phyloP scores from a whole-genome alignment of 106 monocot species.

The Narthecium ossifragum region DNA sequence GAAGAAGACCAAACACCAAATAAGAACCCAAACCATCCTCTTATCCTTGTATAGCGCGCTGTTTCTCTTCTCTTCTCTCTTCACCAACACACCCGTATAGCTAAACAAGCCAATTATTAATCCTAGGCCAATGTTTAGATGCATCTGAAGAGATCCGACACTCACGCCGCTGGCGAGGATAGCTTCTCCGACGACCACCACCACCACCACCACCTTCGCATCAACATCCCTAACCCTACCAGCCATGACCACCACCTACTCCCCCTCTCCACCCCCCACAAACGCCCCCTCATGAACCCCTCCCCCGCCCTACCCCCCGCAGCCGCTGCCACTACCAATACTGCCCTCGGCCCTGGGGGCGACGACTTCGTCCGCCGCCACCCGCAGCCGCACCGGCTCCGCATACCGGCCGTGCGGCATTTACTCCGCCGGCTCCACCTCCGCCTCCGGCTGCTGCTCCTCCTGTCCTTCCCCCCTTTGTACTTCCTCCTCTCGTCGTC shows the following conservation, averaged over 20 bases:
- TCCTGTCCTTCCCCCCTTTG: conserved; percentile 34
- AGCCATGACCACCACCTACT: neutral
- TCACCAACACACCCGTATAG: too few relatives aligned
- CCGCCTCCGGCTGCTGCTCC: conserved; percentile 43
- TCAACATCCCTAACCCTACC: neutral
- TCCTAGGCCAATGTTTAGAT: too few relatives aligned
- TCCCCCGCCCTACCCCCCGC: conserved; percentile 7
- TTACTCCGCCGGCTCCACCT: conserved; percentile 48
- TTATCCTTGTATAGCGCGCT: too few relatives aligned
- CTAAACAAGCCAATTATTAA: too few relatives aligned
- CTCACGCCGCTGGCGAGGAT: conserved; percentile 22
- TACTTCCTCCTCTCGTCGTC: conserved; percentile 29
- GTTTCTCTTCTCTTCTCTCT: too few relatives aligned
- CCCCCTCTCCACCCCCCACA: conserved; percentile 38
- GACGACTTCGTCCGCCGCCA: conserved; percentile 1
- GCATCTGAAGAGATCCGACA: conserved; percentile 34
- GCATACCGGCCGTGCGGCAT: conserved; percentile 3
- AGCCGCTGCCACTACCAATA: neutral
- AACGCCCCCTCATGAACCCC: conserved; percentile 35
- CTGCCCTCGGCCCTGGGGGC: too few relatives aligned
- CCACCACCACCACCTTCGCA: conserved; percentile 5
- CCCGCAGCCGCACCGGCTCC: neutral
- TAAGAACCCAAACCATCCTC: too few relatives aligned
- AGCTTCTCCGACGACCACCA: conserved; percentile 16
- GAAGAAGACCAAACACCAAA: too few relatives aligned